Percentiles rank a stretch among this genome's conserved stretches.
phyloP scores from a whole-genome alignment of 257 asterid genomes.

The Gentiana dahurica region DNA sequence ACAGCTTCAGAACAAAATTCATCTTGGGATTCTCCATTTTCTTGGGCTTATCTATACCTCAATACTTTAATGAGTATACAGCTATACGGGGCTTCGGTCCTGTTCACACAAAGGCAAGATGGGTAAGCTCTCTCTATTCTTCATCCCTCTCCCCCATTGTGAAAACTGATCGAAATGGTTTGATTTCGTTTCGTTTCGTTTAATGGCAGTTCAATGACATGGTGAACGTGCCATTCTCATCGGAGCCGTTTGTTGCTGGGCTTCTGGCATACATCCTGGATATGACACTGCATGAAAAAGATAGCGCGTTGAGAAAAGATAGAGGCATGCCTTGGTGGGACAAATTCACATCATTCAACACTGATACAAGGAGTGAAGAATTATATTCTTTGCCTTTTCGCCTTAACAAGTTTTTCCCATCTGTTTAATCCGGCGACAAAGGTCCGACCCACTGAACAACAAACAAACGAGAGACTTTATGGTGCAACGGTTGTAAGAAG shows the following conservation, averaged over 20 bases:
- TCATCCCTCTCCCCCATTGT: not conserved
- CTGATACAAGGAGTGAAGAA: constrained; percentile 82
- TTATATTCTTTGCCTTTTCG: constrained; percentile 74
- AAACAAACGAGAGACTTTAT: too few species aligned
- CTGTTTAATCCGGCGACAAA: constrained; percentile 32
- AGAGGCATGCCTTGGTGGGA: constrained; percentile 98
- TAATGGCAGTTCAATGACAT: constrained; percentile 77
- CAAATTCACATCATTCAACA: constrained; percentile 58
- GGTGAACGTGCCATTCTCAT: constrained; percentile 78
- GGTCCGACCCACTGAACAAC: not conserved
- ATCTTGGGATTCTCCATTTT: constrained; percentile 75
- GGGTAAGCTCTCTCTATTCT: constrained; percentile 42
- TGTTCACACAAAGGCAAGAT: constrained; percentile 73
- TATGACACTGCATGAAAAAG: constrained; percentile 53
- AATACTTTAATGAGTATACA: constrained; percentile 70
- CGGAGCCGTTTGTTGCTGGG: constrained; percentile 76
- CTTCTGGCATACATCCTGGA: constrained; percentile 58
- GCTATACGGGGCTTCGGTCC: constrained; percentile 51
- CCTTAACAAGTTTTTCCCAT: constrained; percentile 93
- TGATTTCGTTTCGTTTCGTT: not conserved
- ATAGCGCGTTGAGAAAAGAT: constrained; percentile 49
- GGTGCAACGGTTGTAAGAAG: too few species aligned
- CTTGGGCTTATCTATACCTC: constrained; percentile 92
- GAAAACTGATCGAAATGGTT: not conserved
- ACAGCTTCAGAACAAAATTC: constrained; percentile 78